Base-by-base conservation (phyloP, 352 stramenopile species). In the Pythium dissotocum region DNA sequence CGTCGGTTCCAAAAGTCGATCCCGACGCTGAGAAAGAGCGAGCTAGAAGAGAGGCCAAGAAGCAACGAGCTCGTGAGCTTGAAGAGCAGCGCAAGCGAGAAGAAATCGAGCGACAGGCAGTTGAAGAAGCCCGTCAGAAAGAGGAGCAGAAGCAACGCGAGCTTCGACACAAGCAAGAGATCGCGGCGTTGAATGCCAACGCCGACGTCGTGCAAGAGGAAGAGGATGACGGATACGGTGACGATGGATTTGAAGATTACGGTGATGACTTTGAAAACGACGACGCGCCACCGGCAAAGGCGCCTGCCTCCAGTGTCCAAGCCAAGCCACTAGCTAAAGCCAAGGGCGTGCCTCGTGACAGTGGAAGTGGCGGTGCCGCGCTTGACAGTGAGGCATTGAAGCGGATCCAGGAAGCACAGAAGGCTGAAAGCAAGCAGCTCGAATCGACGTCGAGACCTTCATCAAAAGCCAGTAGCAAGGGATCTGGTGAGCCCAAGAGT, bases 161-260 rank as follows among this genome's bases (percentile, higher is more conserved):
- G 53, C 55, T 72, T 33, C 73, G 83, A 1, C 80, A 80, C 32
- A 76, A 85, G 32, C 73, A 88, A 52, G 77, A 87, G 51, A 53
- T 85, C 9, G 78, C 77, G 8, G 80, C 69, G 13, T 63, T 92
- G 14, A 90, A 90, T 61, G 84, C 84, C 6, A 92, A 92, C 57
- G 84, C 82, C 13, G 81, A 92, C 44, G 80, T 89, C 46, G 87
- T 82, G 12, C 80, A 89, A 40, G 84, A 85, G 24, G 77, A 92
- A 74, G 84, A 87, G 26, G 71, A 65, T 1, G 64, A 83, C 13
- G 83, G 88, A 3, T 90, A 92, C 49, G 80, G 82, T 4, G 79
- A 90, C 38, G 83, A 91, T 6, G 83, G 71, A 1, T 92, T 90
- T 72, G 79, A 87, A 67, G 82, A 85, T 57, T 83, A 87, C 42